Evolutionary conservation across 768 basidiomycete genomes (phyloP).

Genomic region (Rubroboletus satanas): DNA sequence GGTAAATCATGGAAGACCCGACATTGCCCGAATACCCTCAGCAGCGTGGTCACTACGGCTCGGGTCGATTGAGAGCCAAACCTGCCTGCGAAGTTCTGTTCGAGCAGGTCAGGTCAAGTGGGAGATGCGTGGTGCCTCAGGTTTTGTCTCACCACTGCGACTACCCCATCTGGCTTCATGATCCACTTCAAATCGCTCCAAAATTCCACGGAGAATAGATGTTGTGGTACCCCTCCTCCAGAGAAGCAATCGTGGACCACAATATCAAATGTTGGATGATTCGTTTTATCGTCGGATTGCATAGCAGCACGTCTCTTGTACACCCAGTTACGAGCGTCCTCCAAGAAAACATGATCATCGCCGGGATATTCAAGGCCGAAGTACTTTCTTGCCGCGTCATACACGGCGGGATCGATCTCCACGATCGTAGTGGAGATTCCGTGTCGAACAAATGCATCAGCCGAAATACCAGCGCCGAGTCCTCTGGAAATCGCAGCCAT

Average conservation of each 20-base stretch:
- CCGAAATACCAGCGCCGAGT: conserved; percentile 80
- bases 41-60: conserved; percentile 67
- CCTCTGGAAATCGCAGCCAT: conserved; percentile 50
- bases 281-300: conserved; percentile 20
- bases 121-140: not conserved
- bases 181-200: conserved; percentile 66
- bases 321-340: conserved; percentile 78
- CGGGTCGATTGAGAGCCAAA: conserved; percentile 57
- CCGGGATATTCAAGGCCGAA: conserved; percentile 75
- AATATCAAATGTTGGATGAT: conserved; percentile 49
- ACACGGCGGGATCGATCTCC: conserved; percentile 93
- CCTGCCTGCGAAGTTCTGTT: conserved; percentile 81
- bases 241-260: conserved; percentile 93
- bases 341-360: conserved; percentile 57
- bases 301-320: conserved; percentile 33
- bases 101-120: not conserved
- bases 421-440: conserved; percentile 72
- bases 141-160: conserved; percentile 66
- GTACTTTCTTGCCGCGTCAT: conserved; percentile 71
- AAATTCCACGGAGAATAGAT: conserved; percentile 82
- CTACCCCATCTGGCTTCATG: conserved; percentile 66
- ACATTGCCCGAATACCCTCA: conserved; percentile 70
- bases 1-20: conserved; percentile 77
- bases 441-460: conserved; percentile 68
- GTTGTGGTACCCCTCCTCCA: conserved; percentile 84